phyloP scores from a whole-genome alignment of 208 protist species.

The Zelonia costaricensis region DNA sequence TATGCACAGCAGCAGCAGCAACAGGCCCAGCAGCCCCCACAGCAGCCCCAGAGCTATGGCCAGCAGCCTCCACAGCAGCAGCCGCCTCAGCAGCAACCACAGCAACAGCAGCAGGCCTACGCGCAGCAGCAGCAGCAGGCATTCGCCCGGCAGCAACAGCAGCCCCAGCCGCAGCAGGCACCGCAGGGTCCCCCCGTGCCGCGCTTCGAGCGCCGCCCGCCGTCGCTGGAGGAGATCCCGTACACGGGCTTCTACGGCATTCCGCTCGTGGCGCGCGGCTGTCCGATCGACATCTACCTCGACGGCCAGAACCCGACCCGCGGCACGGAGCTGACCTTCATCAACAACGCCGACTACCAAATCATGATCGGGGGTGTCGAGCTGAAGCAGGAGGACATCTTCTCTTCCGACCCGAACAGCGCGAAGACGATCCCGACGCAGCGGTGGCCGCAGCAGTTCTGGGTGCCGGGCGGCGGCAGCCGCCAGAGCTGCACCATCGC shows the following conservation, averaged over 20 bases:
- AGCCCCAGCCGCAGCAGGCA: slow-evolving; percentile 36
- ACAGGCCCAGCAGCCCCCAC: slow-evolving; percentile 18
- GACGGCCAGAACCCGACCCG: slow-evolving; percentile 82
- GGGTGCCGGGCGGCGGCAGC: slow-evolving; percentile 53
- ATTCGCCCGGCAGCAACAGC: slow-evolving; percentile 31
- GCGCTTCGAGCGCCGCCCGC: slow-evolving; percentile 72
- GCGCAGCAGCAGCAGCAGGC: slow-evolving; percentile 24
- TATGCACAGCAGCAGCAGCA: slow-evolving; percentile 15
- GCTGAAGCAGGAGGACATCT: slow-evolving; percentile 85
- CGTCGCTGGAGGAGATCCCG: slow-evolving; percentile 68
- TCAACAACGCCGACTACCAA: slow-evolving; percentile 76
- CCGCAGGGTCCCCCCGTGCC: slow-evolving; percentile 47
- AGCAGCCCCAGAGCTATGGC: slow-evolving; percentile 12
- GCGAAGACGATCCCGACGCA: slow-evolving; percentile 77
- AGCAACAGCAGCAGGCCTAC: slow-evolving; percentile 12
- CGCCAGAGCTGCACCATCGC: slow-evolving; percentile 69
- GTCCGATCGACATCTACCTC: slow-evolving; percentile 86
- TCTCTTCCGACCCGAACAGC: slow-evolving; percentile 65
- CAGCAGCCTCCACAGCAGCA: slow-evolving; percentile 21
- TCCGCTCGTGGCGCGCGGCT: slow-evolving; percentile 65
- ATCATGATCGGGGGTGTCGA: slow-evolving; percentile 81
- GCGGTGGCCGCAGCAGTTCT: slow-evolving; percentile 83
- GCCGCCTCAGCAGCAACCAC: slow-evolving; percentile 18
- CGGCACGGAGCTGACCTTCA: slow-evolving; percentile 81
- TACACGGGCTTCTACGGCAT: slow-evolving; percentile 68